Conservation (phyloP, 148 eudicot species). For the Gaultheria prostrata region DNA sequence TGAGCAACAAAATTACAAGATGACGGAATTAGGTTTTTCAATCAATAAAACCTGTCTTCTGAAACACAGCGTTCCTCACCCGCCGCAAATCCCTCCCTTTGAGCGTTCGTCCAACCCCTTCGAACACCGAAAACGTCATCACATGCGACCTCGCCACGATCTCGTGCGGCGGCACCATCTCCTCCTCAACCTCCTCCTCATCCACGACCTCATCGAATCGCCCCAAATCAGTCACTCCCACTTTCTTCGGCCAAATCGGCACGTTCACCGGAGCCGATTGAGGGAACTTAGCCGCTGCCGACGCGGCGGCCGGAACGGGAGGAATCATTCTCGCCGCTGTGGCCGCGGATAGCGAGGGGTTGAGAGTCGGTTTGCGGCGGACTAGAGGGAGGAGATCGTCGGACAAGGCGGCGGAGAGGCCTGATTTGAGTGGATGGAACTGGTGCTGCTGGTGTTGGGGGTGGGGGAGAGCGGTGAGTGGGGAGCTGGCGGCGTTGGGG, state of each 20-base stretch:
- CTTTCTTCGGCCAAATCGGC: constrained; percentile 52
- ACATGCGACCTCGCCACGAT: constrained; percentile 63
- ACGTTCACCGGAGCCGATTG: constrained; percentile 75
- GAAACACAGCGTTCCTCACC: constrained; percentile 66
- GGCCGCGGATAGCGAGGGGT: constrained; percentile 28
- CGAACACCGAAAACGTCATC: constrained; percentile 64
- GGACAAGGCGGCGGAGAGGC: constrained; percentile 44
- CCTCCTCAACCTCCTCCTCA: constrained; percentile 30
- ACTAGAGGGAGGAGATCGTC: constrained; percentile 32
- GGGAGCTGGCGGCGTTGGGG: constrained; percentile 18
- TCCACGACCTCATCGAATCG: constrained; percentile 23
- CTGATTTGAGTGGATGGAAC: constrained; percentile 24
- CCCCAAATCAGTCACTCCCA: neutral
- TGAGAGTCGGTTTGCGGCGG: constrained; percentile 44
- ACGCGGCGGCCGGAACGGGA: neutral
- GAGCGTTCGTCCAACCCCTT: constrained; percentile 72
- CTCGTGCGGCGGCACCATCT: constrained; percentile 79
- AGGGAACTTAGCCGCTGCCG: constrained; percentile 23
- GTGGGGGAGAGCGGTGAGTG: constrained; percentile 10
- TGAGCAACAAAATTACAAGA: neutral
- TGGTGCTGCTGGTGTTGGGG: constrained; percentile 21
- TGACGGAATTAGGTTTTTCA: constrained; percentile 13
- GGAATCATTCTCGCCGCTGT: constrained; percentile 26
- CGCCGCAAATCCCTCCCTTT: constrained; percentile 64
- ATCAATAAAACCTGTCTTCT: constrained; percentile 65